Percentiles rank a stretch among this genome's conserved stretches.
Evolutionary conservation across 2,329 filamentous ascomycete genomes (phyloP).

Genomic region (Clarireedia homoeocarpa): DNA sequence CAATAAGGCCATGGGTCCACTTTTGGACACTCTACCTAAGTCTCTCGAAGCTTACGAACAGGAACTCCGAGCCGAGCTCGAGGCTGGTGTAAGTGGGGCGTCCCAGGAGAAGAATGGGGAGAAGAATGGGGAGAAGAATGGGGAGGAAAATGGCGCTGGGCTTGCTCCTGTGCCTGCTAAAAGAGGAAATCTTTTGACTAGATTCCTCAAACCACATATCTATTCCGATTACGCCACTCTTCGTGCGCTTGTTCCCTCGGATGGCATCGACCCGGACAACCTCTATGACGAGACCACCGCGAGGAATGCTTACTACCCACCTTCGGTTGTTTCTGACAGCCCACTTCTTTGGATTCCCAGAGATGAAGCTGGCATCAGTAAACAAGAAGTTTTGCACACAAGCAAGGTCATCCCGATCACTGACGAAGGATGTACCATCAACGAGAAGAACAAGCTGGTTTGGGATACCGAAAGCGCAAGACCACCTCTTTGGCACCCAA

Average conservation of each 20-base stretch:
- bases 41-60: conserved; percentile 56
- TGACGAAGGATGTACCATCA: conserved; percentile 64
- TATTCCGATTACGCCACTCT: conserved; percentile 66
- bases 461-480: conserved; percentile 48
- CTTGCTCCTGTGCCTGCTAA: conserved; percentile 32
- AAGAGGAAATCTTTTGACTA: conserved; percentile 50
- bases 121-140: conserved; percentile 18
- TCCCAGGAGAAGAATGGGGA: conserved; percentile 21
- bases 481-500: conserved; percentile 52
- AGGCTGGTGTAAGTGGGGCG: conserved; percentile 12
- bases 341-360: conserved; percentile 80
- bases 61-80: conserved; percentile 23
- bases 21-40: conserved; percentile 54
- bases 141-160: not conserved
- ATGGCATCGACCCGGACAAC: conserved; percentile 37
- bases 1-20: conserved; percentile 63
- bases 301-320: conserved; percentile 64
- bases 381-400: conserved; percentile 70
- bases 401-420: conserved; percentile 67
- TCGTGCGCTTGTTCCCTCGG: conserved; percentile 58
- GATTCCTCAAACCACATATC: conserved; percentile 71
- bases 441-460: conserved; percentile 60
- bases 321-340: conserved; percentile 52
- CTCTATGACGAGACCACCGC: conserved; percentile 55
- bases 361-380: conserved; percentile 65